Base-by-base conservation (phyloP, 2,329 filamentous ascomycete species). In the Clarireedia homoeocarpa region DNA sequence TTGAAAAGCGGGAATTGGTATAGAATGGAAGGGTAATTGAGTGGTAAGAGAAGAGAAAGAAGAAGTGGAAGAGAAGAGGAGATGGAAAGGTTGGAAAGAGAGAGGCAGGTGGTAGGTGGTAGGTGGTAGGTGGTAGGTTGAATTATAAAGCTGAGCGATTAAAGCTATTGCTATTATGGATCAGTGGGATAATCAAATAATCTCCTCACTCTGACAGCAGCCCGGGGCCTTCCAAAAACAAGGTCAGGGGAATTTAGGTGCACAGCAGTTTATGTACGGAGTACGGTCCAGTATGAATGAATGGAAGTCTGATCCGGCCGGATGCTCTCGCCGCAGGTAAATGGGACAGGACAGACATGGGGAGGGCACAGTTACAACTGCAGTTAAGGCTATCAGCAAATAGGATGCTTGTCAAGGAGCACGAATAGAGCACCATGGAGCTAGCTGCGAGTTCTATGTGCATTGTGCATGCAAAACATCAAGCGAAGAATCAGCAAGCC, bases 91-190 rank as follows among this genome's bases (percentile, higher is more conserved):
- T 45, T 12, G 15, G 27, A 44, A 59, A 15, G 36, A 27, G 39
- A 36, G 30, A 26, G 14, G 14, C 6, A 46, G 42, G 36, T n/a
- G 27, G 26, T 7, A 49, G 52, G 55, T 55, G 61, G 58, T 61
- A 51, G 53, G 63, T 64, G 27, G 26, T 7, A 49, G 52, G 55
- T 55, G 61, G 58, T 61, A 51, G 53, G 63, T 64, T 63, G 57
- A 58, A 65, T 62, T 64, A 65, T 62, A 63, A 64, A 62, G 53
- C 52, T 55, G 52, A 55, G 30, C 30, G 12, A 34, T 34, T 34
- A 34, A 34, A 34, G 30, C 30, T 34, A 34, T 34, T 34, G 30
- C 30, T 34, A 34, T 34, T 34, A 34, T 34, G 52, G 40, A 50
- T 42, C 38, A 15, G 51, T 23, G 17, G 20, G 24, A 45, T 36